These are phyloP conservation scores for Musa acuminata DNA, from an alignment of 176 grass and related monocot species.

Conservation along the genomic window DNA sequence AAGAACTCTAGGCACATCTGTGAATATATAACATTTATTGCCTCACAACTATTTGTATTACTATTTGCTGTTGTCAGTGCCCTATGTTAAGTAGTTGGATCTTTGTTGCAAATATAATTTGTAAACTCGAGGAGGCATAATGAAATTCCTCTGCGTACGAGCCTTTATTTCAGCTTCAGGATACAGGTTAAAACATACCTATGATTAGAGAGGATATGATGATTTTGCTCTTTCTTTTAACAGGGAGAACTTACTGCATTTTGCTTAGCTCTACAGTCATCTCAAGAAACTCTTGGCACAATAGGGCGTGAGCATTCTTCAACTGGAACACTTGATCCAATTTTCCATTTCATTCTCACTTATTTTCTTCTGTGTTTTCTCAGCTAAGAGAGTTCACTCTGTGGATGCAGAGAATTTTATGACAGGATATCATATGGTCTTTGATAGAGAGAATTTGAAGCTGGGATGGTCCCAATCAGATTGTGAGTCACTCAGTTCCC, in stretches of 20 bases:
- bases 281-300: slow-evolving; percentile 53
- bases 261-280: slow-evolving; percentile 65
- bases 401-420: slow-evolving; percentile 82
- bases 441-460: slow-evolving; percentile 79
- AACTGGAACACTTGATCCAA: neutral
- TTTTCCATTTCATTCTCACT: neutral
- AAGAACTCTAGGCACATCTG: no score
- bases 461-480: slow-evolving; percentile 75
- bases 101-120: neutral
- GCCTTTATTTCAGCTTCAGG: neutral
- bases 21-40: neutral
- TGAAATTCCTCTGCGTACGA: neutral
- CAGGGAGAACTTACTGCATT: slow-evolving; percentile 48
- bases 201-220: neutral
- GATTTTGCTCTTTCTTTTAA: neutral
- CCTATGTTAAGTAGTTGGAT: neutral
- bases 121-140: neutral
- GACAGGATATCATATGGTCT: slow-evolving; percentile 71
- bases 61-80: neutral
- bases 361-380: slow-evolving; percentile 2
- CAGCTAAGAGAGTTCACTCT: neutral
- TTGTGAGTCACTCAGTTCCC: slow-evolving; percentile 39
- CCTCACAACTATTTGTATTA: neutral
- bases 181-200: neutral
- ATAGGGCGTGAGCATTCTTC: slow-evolving; percentile 63